Evolutionary conservation across 805 yeast genomes (phyloP), one percentile per base, ranked within the genome.

Genomic region (Phaffomyces antillensis): DNA sequence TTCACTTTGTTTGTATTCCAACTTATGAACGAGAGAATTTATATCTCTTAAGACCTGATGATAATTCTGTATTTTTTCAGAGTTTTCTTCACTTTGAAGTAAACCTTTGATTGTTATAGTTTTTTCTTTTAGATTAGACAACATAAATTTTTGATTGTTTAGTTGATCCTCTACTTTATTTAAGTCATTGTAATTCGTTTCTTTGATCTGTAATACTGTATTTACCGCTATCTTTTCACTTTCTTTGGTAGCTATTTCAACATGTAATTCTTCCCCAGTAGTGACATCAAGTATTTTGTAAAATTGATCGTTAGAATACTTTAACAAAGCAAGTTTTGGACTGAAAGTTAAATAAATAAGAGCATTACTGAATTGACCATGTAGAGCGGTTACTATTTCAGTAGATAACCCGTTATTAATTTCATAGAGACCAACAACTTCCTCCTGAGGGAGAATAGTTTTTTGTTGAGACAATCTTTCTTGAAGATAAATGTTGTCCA

Each of bases 1-100:
- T 9, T 45, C 52, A 23, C 42, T 52, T 20, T 43, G 53, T 37
- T 47, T 50, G 38, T 55, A 55, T n/a, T 48, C 47, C 38, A 55
- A 18, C 33, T 55, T 54, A 12, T 52, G 49, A n/a, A 50, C 42
- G 28, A 58, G 42, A 7, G 60, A 47, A 23, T 51, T 51, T 4
- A 50, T 43, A 33, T 44, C 43, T 40, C 60, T 46, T 24, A 54
- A 32, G 0, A 46, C 38, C 5, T 49, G 48, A 20, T 41, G 40
- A 39, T 42, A 41, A 17, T 37, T 40, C 5, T 43, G 26, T 3
- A 25, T 17, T 16, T 32, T 24, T 36, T 36, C 23, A 24, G 41
- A 23, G n/a, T 37, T 28, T 5, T 23, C n/a, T 20, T 39, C 41
- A 35, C 33, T 24, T 41, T 41, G 24, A 7, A 45, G 32, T 28